Evolutionary conservation across 1,139 yeast species (phyloP).

Genomic region (Geotrichum bryndzae): DNA sequence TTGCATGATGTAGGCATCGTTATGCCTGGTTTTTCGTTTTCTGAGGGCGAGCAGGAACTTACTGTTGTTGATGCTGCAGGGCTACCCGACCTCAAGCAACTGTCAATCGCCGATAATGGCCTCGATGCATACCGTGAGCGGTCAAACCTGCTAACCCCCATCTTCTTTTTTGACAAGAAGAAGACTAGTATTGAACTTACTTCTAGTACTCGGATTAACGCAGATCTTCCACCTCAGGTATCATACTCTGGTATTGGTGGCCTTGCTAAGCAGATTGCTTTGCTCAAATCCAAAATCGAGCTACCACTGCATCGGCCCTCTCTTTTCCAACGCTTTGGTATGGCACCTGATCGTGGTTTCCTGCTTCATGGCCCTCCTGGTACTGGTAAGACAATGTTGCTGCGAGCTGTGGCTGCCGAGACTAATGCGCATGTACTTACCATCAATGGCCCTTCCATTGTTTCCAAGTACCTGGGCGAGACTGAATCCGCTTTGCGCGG

Average conservation of each 20-base stretch:
- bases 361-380: conserved; percentile 91
- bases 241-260: conserved; percentile 71
- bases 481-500: conserved; percentile 79
- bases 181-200: conserved; percentile 20
- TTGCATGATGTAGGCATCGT: conserved; percentile 50
- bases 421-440: conserved; percentile 70
- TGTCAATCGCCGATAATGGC: background rate
- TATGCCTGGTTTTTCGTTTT: conserved; percentile 46
- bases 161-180: conserved; percentile 19
- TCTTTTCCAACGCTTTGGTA: conserved; percentile 76
- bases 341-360: conserved; percentile 82
- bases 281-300: conserved; percentile 62
- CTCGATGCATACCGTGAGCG: conserved; percentile 8
- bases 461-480: conserved; percentile 88
- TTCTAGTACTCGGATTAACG: conserved; percentile 19
- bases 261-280: conserved; percentile 53
- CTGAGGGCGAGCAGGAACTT: conserved; percentile 11
- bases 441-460: conserved; percentile 86
- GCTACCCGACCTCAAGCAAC: conserved; percentile 23
- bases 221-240: conserved; percentile 40
- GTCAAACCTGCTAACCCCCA: conserved; percentile 15
- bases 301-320: conserved; percentile 76
- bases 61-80: conserved; percentile 22
- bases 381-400: conserved; percentile 88
- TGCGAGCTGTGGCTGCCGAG: conserved; percentile 73